These are phyloP conservation scores for Phytophthora palmivora DNA, from an alignment of 352 stramenopile genomes.

Conservation along the genomic window DNA sequence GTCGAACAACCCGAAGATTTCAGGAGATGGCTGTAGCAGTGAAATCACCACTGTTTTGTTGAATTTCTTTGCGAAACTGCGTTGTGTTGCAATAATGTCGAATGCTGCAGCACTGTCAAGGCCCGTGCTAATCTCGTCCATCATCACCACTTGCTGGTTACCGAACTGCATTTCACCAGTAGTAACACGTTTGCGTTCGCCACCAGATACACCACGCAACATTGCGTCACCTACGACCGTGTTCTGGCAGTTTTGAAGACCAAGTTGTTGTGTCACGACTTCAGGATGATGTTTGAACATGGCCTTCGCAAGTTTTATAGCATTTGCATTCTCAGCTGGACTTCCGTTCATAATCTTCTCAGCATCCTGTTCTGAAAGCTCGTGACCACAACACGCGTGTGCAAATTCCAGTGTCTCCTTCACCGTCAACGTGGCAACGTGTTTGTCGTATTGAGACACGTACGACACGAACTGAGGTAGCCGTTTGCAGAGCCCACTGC, in stretches of 20 bases:
- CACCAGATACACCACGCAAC: too few relatives aligned
- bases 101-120: too few relatives aligned
- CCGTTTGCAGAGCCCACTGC: constrained; percentile 25
- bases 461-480: too few relatives aligned
- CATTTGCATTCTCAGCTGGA: constrained; percentile 38
- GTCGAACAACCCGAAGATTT: constrained; percentile 46
- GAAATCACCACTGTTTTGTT: constrained; percentile 60
- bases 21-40: constrained; percentile 77
- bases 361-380: constrained; percentile 22
- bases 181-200: too few relatives aligned
- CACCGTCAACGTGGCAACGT: too few relatives aligned
- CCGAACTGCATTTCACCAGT: constrained; percentile 77
- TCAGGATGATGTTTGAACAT: too few relatives aligned
- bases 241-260: too few relatives aligned
- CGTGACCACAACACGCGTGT: constrained; percentile 30
- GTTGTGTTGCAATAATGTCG: constrained; percentile 73
- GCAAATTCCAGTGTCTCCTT: too few relatives aligned
- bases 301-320: constrained; percentile 27
- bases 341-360: constrained; percentile 34
- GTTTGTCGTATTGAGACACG: too few relatives aligned
- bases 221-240: too few relatives aligned
- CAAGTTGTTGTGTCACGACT: too few relatives aligned
- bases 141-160: constrained; percentile 70
- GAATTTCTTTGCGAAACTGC: constrained; percentile 43
- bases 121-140: constrained; percentile 94